These are phyloP conservation scores for Phaseolus lunatus DNA, from an alignment of 306 rosid genomes.

Conservation along the genomic window DNA sequence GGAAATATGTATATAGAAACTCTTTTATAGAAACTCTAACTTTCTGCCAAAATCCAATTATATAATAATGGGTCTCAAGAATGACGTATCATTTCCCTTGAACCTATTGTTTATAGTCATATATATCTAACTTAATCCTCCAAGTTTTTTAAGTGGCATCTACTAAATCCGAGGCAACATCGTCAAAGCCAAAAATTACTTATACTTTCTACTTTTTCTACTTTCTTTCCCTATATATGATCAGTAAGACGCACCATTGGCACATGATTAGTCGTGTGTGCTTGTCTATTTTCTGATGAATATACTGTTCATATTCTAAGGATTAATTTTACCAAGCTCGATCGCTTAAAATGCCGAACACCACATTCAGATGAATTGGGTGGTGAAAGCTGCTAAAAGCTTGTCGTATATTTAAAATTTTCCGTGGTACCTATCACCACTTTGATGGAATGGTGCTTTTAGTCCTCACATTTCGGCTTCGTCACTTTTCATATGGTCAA, in stretches of 20 bases:
- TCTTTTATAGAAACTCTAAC: too few relatives aligned
- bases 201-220: slow-evolving; percentile 34
- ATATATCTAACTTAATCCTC: too few relatives aligned
- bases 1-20: too few relatives aligned
- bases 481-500: slow-evolving; percentile 65
- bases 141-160: too few relatives aligned
- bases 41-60: too few relatives aligned
- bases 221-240: slow-evolving; percentile 9
- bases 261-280: slow-evolving; percentile 38
- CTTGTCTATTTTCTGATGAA: slow-evolving; percentile 40
- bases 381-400: slow-evolving; percentile 51
- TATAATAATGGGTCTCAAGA: too few relatives aligned
- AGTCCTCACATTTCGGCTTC: slow-evolving; percentile 62
- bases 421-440: slow-evolving; percentile 75
- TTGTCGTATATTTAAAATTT: slow-evolving; percentile 46
- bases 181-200: not conserved
- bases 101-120: too few relatives aligned
- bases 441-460: slow-evolving; percentile 48
- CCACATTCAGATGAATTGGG: slow-evolving; percentile 43
- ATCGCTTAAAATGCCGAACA: not conserved
- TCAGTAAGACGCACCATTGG: slow-evolving; percentile 40
- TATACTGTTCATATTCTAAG: slow-evolving; percentile 28
- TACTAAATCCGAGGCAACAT: too few relatives aligned
- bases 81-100: too few relatives aligned
- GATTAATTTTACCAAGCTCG: not conserved